Percentiles rank a stretch among this genome's conserved stretches.
These are phyloP conservation scores for Sugiyamaella novakii DNA, from an alignment of 1,139 yeast species.

Conservation along the genomic window DNA sequence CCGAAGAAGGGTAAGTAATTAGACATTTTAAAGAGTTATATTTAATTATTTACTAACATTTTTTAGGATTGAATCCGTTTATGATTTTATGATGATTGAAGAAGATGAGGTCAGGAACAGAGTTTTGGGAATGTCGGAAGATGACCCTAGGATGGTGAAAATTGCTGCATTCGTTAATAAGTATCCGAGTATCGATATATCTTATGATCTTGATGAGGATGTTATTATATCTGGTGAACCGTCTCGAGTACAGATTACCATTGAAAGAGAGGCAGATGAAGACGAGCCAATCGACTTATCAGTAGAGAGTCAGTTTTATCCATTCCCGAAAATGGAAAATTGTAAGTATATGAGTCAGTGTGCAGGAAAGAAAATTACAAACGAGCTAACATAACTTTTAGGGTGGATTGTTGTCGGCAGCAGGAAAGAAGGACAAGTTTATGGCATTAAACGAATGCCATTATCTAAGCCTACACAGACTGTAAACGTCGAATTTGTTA, in stretches of 20 bases:
- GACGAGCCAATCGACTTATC: slow-evolving; percentile 52
- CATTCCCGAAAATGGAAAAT: slow-evolving; percentile 62
- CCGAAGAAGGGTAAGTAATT: slow-evolving; percentile 39
- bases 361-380: slow-evolving; percentile 2
- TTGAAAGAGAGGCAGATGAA: slow-evolving; percentile 71
- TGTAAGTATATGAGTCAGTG: slow-evolving; percentile 34
- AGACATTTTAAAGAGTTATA: neutral
- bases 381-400: slow-evolving; percentile 8
- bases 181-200: slow-evolving; percentile 82
- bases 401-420: slow-evolving; percentile 86
- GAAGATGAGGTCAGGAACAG: slow-evolving; percentile 70
- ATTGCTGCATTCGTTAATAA: slow-evolving; percentile 89
- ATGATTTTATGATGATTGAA: slow-evolving; percentile 84
- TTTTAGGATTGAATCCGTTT: slow-evolving; percentile 66
- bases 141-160: slow-evolving; percentile 52
- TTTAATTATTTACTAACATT: slow-evolving; percentile 11
- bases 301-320: slow-evolving; percentile 60
- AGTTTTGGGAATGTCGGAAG: slow-evolving; percentile 55
- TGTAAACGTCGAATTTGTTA: slow-evolving; percentile 56
- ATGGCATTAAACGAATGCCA: slow-evolving; percentile 70
- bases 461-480: slow-evolving; percentile 57
- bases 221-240: slow-evolving; percentile 51
- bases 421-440: slow-evolving; percentile 57
- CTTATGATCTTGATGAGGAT: slow-evolving; percentile 49
- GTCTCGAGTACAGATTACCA: slow-evolving; percentile 51